Base-by-base conservation (phyloP, 805 yeast genomes). In the Saturnispora quitensis region DNA sequence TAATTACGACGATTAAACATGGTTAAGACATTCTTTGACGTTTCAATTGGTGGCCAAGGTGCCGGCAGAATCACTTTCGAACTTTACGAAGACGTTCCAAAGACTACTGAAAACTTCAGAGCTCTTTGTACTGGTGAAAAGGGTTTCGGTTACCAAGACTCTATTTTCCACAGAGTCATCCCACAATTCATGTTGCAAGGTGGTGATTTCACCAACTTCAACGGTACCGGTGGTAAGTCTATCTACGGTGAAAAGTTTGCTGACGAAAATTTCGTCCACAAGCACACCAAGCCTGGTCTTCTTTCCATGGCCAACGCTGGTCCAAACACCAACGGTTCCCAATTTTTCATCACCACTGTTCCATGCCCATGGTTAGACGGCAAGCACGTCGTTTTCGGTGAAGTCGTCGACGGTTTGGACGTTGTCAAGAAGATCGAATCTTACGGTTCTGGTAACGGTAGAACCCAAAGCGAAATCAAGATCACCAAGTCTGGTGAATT, bases 171-270 rank as follows among this genome's bases (percentile, higher is more conserved):
- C 88, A 85, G 97, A 77, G 95, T 90, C 59, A 89, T 89, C 66
- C 97, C 97, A 59, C 82, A 86, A 71, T 90, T 90, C 78, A 90
- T 90, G 98, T 77, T 91, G 68, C 98, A 90, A 78, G 97, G 90
- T 69, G 91, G 91, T 76, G 93, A 86, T 73, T 83, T 86, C 73
- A 85, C 89, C 67, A 72, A 75, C 73, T 84, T 87, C 71, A 83
- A 86, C 70, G 97, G 98, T 61, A 82, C 86, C 62, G 98, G 98
- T 69, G 98, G 98, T 69, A 82, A 82, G 71, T 84, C 89, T 46
- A 85, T 85, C 70, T 85, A 85, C 70, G 93, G 91, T 62, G 73
- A 73, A 59, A 81, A 78, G 60, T 69, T 68, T 55, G 62, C 71
- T 33, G 84, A 80, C 56, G 84, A 81, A 72, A 84, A 86, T 77